Evolutionary conservation across 164 flowering plant genomes (phyloP).

Genomic region (Vitis vinifera): DNA sequence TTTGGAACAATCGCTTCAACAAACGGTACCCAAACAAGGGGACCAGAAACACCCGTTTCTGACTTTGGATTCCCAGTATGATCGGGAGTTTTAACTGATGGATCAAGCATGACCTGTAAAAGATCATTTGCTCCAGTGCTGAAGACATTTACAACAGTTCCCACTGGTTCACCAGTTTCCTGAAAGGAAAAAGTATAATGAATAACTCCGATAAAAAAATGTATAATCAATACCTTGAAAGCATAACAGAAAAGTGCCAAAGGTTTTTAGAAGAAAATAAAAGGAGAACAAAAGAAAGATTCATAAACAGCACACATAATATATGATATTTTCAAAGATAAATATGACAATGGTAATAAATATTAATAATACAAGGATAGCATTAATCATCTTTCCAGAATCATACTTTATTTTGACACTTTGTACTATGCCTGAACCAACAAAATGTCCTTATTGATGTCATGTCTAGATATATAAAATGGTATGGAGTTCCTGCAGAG

Average conservation of each 20-base stretch:
- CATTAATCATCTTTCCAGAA: background rate
- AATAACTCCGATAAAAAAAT: slow-evolving; percentile 1
- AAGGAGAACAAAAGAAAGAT: background rate
- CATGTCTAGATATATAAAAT: background rate
- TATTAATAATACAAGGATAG: background rate
- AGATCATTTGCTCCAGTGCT: slow-evolving; percentile 78
- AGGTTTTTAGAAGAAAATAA: background rate
- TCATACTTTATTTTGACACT: background rate
- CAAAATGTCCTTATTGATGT: background rate
- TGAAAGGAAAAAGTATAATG: slow-evolving; percentile 21
- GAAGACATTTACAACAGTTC: slow-evolving; percentile 70
- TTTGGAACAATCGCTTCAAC: slow-evolving; percentile 93
- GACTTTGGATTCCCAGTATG: slow-evolving; percentile 30
- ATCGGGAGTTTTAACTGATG: slow-evolving; percentile 26
- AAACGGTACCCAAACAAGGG: slow-evolving; percentile 81
- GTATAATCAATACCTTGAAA: background rate
- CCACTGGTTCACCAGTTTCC: slow-evolving; percentile 81
- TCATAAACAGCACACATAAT: background rate
- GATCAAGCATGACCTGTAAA: slow-evolving; percentile 62
- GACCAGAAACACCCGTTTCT: slow-evolving; percentile 42
- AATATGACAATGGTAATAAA: background rate
- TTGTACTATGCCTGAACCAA: background rate
- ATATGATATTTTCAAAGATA: background rate
- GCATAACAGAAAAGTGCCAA: background rate
- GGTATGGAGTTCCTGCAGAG: background rate